A percentile compares a stretch with the other conserved stretches of the same genome.
Conservation (phyloP, 1,139 yeast genomes). For the Blastobotrys illinoisensis region DNA sequence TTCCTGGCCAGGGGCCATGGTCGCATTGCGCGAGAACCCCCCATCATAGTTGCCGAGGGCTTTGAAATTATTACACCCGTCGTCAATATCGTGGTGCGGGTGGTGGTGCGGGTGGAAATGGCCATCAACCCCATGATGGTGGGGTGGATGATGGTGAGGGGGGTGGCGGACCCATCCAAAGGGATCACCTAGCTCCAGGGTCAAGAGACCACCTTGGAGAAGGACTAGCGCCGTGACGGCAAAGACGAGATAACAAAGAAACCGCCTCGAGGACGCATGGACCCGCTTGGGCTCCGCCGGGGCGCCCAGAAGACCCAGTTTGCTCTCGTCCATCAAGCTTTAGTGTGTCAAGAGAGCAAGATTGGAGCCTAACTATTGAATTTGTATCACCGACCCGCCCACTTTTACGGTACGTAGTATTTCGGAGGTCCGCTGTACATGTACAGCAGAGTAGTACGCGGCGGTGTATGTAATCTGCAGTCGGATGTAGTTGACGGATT, state of each 20-base stretch:
- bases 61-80: not conserved
- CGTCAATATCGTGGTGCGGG: not conserved
- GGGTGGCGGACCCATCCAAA: no score
- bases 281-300: not conserved
- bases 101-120: not conserved
- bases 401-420: no score
- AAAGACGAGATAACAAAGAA: not conserved
- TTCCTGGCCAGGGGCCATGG: not conserved
- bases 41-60: not conserved
- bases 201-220: not conserved
- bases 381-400: no score
- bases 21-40: not conserved
- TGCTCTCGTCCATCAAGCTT: not conserved
- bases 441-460: no score
- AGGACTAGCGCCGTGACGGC: not conserved
- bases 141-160: no score
- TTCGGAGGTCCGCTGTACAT: no score
- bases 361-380: no score
- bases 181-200: not conserved
- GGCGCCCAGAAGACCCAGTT: not conserved
- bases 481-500: not conserved
- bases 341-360: not conserved
- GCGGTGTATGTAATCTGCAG: not conserved
- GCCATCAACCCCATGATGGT: not conserved
- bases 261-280: not conserved